These are phyloP conservation scores for Cladophialophora immunda DNA, from an alignment of 2,329 filamentous ascomycete genomes.

Conservation along the genomic window DNA sequence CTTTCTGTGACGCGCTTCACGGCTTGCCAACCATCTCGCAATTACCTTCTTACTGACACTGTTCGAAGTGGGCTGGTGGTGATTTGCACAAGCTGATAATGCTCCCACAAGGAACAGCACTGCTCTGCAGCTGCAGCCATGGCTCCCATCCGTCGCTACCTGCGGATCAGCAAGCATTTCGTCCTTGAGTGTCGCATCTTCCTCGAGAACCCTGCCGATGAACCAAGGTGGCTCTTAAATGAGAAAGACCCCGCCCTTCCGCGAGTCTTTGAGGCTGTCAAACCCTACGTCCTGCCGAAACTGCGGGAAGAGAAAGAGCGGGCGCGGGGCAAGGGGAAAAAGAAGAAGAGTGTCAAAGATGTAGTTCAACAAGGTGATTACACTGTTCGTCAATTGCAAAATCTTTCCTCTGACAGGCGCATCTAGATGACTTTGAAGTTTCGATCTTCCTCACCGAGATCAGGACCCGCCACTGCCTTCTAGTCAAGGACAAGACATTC, in stretches of 20 bases:
- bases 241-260: slow-evolving; percentile 78
- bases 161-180: slow-evolving; percentile 90
- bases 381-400: slow-evolving; percentile 23
- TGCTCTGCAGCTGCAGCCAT: slow-evolving; percentile 23
- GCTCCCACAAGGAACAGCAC: not conserved
- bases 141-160: slow-evolving; percentile 62
- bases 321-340: slow-evolving; percentile 68
- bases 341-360: slow-evolving; percentile 86
- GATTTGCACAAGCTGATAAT: not conserved
- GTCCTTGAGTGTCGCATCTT: slow-evolving; percentile 98
- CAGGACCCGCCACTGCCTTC: slow-evolving; percentile 81
- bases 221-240: slow-evolving; percentile 83
- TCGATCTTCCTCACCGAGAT: slow-evolving; percentile 92
- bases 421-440: slow-evolving; percentile 89
- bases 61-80: not conserved
- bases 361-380: slow-evolving; percentile 76
- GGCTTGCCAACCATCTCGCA: not conserved
- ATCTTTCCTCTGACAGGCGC: slow-evolving; percentile 14
- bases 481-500: slow-evolving; percentile 85
- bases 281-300: slow-evolving; percentile 87
- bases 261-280: slow-evolving; percentile 83
- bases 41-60: not conserved
- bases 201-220: slow-evolving; percentile 85
- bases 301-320: slow-evolving; percentile 82
- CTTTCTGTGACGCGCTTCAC: slow-evolving; percentile 23